Evolutionary conservation across 202 grass and related monocot genomes (phyloP).

Genomic region (Dendrocalamus latiflorus): DNA sequence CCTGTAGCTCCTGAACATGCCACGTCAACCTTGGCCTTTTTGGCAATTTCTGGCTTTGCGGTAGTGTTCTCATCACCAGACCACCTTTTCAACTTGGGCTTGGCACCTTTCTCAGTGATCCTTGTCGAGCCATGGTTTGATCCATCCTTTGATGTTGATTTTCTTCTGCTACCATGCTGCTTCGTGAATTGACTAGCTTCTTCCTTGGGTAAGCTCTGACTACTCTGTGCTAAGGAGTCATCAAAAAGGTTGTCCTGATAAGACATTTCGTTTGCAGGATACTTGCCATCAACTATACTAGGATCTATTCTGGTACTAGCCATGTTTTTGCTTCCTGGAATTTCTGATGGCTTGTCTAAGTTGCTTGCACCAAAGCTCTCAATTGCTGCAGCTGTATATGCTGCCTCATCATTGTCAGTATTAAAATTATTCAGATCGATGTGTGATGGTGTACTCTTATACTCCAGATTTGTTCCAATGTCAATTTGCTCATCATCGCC

Average conservation of each 20-base stretch:
- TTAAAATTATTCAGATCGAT: slow-evolving; percentile 67
- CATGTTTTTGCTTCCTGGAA: slow-evolving; percentile 28
- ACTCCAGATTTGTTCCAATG: slow-evolving; percentile 48
- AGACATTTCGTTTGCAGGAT: slow-evolving; percentile 31
- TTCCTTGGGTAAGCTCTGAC: slow-evolving; percentile 32
- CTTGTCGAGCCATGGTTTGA: slow-evolving; percentile 34
- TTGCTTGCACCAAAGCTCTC: slow-evolving; percentile 23
- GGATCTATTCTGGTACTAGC: slow-evolving; percentile 22
- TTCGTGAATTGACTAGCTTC: slow-evolving; percentile 30
- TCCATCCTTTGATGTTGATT: slow-evolving; percentile 48
- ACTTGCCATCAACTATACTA: slow-evolving; percentile 17
- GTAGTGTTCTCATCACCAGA: slow-evolving; percentile 39
- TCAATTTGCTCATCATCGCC: slow-evolving; percentile 56
- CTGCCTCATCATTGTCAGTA: slow-evolving; percentile 31
- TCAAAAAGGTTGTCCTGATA: slow-evolving; percentile 28
- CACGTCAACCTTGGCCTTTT: slow-evolving; percentile 61
- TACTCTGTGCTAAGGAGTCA: slow-evolving; percentile 20
- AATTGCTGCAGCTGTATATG: slow-evolving; percentile 6
- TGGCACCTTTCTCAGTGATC: slow-evolving; percentile 32
- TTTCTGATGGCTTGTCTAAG: slow-evolving; percentile 31
- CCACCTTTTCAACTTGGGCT: slow-evolving; percentile 59
- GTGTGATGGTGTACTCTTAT: slow-evolving; percentile 47
- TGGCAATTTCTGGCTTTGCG: slow-evolving; percentile 41
- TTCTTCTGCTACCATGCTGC: slow-evolving; percentile 47
- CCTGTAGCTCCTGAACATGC: slow-evolving; percentile 30